These are phyloP conservation scores for Myriangium duriaei DNA, from an alignment of 2,329 filamentous ascomycete species.

Conservation along the genomic window DNA sequence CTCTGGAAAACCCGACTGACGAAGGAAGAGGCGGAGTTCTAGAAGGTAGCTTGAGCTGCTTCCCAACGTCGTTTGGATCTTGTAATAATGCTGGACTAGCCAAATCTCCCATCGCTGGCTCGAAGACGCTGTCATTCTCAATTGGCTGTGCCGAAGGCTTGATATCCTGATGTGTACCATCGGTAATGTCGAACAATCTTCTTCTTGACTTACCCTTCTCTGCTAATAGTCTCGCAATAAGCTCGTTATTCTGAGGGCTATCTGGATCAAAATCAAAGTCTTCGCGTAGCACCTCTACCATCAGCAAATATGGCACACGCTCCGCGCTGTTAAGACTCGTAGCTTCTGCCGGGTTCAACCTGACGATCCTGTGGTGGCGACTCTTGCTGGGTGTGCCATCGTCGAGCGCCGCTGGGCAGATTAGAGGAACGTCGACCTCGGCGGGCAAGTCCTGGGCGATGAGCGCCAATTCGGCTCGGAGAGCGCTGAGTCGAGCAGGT, in stretches of 20 bases:
- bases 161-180: conserved; percentile 42
- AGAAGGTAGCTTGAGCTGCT: conserved; percentile 17
- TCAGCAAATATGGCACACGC: conserved; percentile 71
- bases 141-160: conserved; percentile 26
- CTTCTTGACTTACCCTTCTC: conserved; percentile 49
- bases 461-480: conserved; percentile 67
- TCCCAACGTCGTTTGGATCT: conserved; percentile 39
- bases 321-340: conserved; percentile 79
- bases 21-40: conserved; percentile 11
- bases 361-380: conserved; percentile 69
- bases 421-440: conserved; percentile 71
- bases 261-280: conserved; percentile 75
- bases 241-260: conserved; percentile 55
- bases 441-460: conserved; percentile 71
- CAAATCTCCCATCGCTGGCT: conserved; percentile 67
- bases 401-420: conserved; percentile 62
- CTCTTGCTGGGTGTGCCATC: conserved; percentile 64
- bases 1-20: conserved; percentile 16
- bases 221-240: conserved; percentile 51
- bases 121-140: conserved; percentile 62
- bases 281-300: conserved; percentile 70
- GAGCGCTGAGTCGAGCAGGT: conserved; percentile 64
- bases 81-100: conserved; percentile 60
- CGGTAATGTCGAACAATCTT: conserved; percentile 43
- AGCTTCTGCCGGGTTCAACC: conserved; percentile 70